phyloP scores from a whole-genome alignment of 768 basidiomycete species.

The Lentinus brumalis region DNA sequence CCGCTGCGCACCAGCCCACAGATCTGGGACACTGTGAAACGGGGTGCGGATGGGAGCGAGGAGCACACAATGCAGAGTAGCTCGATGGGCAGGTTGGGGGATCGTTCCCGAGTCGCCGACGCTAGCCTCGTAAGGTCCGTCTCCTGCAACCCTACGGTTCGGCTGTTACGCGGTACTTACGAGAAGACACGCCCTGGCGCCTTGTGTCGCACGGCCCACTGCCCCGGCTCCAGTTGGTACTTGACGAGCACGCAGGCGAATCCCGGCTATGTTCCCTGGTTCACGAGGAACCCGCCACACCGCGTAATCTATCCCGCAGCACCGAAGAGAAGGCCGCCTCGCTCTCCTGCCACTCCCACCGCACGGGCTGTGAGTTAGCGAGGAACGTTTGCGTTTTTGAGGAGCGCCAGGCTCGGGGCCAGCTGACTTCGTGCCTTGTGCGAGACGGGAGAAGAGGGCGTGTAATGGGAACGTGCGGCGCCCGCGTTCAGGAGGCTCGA shows the following conservation, averaged over 20 bases:
- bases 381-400: neutral
- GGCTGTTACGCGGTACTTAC: neutral
- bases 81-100: neutral
- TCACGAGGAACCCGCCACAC: neutral
- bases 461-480: neutral
- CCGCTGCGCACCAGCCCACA: neutral
- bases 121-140: neutral
- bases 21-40: neutral
- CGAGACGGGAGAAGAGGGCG: neutral
- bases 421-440: neutral
- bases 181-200: neutral
- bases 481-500: neutral
- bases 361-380: neutral
- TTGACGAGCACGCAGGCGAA: neutral
- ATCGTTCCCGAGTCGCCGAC: neutral
- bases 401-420: neutral
- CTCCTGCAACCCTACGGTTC: neutral
- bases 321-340: neutral
- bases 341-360: neutral
- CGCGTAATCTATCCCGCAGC: neutral
- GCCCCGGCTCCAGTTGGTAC: neutral
- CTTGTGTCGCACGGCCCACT: neutral
- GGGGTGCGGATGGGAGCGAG: neutral
- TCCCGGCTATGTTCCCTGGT: neutral
- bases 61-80: neutral